Conservation (phyloP, 2,329 filamentous ascomycete genomes). For the Pseudomassariella vexata region DNA sequence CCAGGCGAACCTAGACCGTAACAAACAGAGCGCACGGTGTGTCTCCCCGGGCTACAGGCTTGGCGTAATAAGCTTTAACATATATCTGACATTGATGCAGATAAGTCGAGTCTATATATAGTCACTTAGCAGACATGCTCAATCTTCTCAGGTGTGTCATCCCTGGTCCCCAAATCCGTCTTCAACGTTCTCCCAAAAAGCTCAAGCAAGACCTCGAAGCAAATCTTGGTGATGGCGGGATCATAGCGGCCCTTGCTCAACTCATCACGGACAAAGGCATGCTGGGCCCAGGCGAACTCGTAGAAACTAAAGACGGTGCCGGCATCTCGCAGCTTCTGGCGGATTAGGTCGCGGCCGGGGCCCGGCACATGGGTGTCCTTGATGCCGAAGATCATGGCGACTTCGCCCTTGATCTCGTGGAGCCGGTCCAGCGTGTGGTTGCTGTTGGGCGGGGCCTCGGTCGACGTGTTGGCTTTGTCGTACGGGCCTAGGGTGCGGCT, state of each 20-base stretch:
- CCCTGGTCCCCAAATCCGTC: constrained; percentile 67
- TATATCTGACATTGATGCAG: too few species aligned
- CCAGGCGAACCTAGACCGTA: too few species aligned
- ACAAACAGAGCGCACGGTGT: too few species aligned
- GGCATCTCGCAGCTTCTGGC: constrained; percentile 71
- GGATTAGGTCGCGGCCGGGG: constrained; percentile 75
- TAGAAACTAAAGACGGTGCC: constrained; percentile 75
- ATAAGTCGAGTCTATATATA: too few species aligned
- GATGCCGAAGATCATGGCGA: constrained; percentile 87
- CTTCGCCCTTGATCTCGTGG: constrained; percentile 66
- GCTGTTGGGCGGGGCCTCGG: constrained; percentile 29
- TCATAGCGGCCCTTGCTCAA: constrained; percentile 92
- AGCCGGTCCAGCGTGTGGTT: constrained; percentile 50
- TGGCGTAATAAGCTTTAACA: too few species aligned
- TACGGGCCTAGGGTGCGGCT: constrained; percentile 65
- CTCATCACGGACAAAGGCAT: constrained; percentile 92
- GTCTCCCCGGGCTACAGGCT: too few species aligned
- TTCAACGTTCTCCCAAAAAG: constrained; percentile 74
- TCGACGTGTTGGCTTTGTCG: constrained; percentile 39
- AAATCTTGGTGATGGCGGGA: constrained; percentile 77
- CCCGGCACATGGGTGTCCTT: constrained; percentile 86
- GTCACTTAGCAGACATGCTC: constrained; percentile 64
- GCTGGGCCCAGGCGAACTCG: constrained; percentile 89
- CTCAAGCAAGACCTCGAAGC: constrained; percentile 86
- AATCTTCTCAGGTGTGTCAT: constrained; percentile 53